Evolutionary conservation across 129 eudicot genomes (phyloP), one percentile per base, ranked within the genome.

Genomic region (Lactuca sativa): DNA sequence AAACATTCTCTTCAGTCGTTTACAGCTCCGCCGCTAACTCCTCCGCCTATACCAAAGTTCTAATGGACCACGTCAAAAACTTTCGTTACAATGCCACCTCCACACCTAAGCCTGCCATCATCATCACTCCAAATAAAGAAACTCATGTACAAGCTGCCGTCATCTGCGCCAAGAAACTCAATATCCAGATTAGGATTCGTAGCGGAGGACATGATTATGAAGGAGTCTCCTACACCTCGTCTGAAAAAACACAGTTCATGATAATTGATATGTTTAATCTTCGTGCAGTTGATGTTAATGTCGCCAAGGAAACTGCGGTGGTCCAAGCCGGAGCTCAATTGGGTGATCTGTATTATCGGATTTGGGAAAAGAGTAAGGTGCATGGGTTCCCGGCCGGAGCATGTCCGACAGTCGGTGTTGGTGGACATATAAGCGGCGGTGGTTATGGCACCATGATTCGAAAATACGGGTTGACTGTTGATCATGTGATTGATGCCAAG

Each of bases 101-200:
- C 16, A 73, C 85, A 14, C 85, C 88, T 4, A 80, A 84, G 70
- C 88, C 88, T 36, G 54, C 34, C 3, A 36, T 84, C 59, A 80
- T 84, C 54, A 67, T 84, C 75, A 80, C 83, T 65, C 83, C 83
- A 0, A 33, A 43, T 3, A 64, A 65, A 7, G 83, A 69, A 64
- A 69, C 85, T 47, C 88, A 84, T 7, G 78, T 84, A 21, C 85
- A 80, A 66, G 80, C 74, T 62, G 38, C 83, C 9, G 78, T 84
- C 15, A 31, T 77, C 0, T 84, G 88, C 56, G 88, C 88, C 31
- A 80, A 55, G 31, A 57, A 30, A 48, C 57, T 57, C 17, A 25
- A 33, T 17, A 7, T 84, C 53, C 78, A 64, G 11, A 66, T 84
- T 18, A 84, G 74, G 55, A 77, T 80, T 16, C 82, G 85, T 0